Conservation (phyloP, 371 early-diverging fungal genomes). For the Chytridium lagenaria region DNA sequence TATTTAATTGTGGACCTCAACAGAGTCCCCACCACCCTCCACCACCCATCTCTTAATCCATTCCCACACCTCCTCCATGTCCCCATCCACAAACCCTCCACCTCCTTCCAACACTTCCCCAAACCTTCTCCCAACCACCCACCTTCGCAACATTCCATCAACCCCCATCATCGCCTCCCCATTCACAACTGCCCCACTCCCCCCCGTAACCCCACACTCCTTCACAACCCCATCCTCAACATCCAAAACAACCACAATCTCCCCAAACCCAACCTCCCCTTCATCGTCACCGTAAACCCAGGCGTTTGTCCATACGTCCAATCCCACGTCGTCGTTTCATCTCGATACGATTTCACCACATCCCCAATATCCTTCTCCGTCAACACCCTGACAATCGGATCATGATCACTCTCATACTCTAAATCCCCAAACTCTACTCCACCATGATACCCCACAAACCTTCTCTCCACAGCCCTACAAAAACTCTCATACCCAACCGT, state of each 20-base stretch:
- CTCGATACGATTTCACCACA: constrained; percentile 15
- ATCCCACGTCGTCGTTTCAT: constrained; percentile 72
- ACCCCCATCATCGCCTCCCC: background rate
- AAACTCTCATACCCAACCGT: constrained; percentile 84
- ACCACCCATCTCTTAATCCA: background rate
- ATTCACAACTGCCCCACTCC: background rate
- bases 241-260: constrained; percentile 38
- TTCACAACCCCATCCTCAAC: background rate
- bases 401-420: background rate
- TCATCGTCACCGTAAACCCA: constrained; percentile 75
- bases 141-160: constrained; percentile 41
- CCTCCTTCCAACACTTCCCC: background rate
- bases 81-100: background rate
- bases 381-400: background rate
- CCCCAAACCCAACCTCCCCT: constrained; percentile 65
- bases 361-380: background rate
- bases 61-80: constrained; percentile 4
- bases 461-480: constrained; percentile 73
- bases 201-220: background rate
- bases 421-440: background rate
- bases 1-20: too few relatives aligned
- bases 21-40: too few relatives aligned
- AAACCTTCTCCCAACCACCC: background rate
- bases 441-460: constrained; percentile 67
- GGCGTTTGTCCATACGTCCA: constrained; percentile 95